phyloP scores from a whole-genome alignment of 495 filamentous ascomycete species.

The Aspergillus panamensis region DNA sequence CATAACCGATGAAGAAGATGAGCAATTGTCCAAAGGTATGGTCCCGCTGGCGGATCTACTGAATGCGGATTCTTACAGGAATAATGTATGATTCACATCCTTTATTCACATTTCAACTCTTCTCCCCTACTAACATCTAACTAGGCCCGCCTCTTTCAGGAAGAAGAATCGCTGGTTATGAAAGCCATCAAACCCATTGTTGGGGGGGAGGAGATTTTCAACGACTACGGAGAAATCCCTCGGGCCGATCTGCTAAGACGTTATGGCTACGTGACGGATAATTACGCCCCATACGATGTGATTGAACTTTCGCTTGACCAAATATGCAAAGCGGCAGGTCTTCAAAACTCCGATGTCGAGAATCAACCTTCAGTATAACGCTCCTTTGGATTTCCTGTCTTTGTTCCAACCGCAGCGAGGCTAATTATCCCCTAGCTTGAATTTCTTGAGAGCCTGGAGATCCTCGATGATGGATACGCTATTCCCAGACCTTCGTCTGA shows the following conservation, averaged over 20 bases:
- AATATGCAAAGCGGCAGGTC: constrained; percentile 49
- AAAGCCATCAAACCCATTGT: constrained; percentile 61
- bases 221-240: constrained; percentile 85
- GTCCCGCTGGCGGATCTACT: constrained; percentile 89
- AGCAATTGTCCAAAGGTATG: constrained; percentile 71
- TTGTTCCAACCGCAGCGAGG: constrained; percentile 5
- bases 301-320: constrained; percentile 64
- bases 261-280: constrained; percentile 82
- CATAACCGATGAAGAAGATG: constrained; percentile 66
- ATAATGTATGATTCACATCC: constrained; percentile 53
- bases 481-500: constrained; percentile 38
- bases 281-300: constrained; percentile 76
- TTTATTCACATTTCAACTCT: constrained; percentile 3
- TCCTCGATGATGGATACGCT: constrained; percentile 55
- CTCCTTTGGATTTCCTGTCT: constrained; percentile 14
- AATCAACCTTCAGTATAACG: constrained; percentile 43
- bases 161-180: constrained; percentile 60
- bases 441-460: constrained; percentile 47
- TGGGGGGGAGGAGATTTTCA: constrained; percentile 77
- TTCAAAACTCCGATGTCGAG: constrained; percentile 38
- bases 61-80: constrained; percentile 84
- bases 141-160: constrained; percentile 67
- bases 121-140: constrained; percentile 6
- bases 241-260: constrained; percentile 78
- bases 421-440: constrained; percentile 30